Evolutionary conservation across 2,329 filamentous ascomycete genomes (phyloP), one percentile per base, ranked within the genome.

Genomic region (Trematosphaeria pertusa): DNA sequence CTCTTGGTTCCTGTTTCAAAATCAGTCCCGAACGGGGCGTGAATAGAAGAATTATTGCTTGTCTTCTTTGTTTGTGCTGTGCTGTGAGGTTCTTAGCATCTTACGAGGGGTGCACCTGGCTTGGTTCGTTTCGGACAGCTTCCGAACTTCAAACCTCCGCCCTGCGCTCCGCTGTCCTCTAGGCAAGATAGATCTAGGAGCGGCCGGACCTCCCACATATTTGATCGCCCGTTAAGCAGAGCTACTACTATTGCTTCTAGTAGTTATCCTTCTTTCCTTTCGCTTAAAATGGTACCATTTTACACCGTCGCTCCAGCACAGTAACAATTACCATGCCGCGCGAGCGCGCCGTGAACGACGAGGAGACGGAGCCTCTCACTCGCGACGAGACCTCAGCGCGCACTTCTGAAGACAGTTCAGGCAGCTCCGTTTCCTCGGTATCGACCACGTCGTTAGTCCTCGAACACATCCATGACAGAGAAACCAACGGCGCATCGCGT

Each of bases 391-490:
- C 52, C 37, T 49, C 62, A 30, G 45, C 62, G 44, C 65, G 62
- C 48, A 48, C 53, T 48, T 72, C 70, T 47, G 64, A 70, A 51
- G 70, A 70, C 52, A 62, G 62, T 35, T 68, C 58, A 5, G 64
- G 67, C 42, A 81, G 81, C 52, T 90, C 89, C 3, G 71, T 83
- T 35, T 89, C 87, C n/a, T 87, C 87, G 31, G 86, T 85, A n/a
- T 94, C 89, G 24, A 93, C 89, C 9, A 91, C 87, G 3, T 93
- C 89, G 60, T 79, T 94, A 11, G 84, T 94, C 43, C 89, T 94
- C 66, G 89, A 94, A 57, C 84, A 87, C 53, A 81, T 93, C 56
- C 81, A 83, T 61, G 86, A 89, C 65, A 71, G 63, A 69, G 79
- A 58, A 44, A 55, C 46, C 51, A 70, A 56, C 60, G 61, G 51